Conservation (phyloP, 441 rosid species). For the Corymbia citriodora region DNA sequence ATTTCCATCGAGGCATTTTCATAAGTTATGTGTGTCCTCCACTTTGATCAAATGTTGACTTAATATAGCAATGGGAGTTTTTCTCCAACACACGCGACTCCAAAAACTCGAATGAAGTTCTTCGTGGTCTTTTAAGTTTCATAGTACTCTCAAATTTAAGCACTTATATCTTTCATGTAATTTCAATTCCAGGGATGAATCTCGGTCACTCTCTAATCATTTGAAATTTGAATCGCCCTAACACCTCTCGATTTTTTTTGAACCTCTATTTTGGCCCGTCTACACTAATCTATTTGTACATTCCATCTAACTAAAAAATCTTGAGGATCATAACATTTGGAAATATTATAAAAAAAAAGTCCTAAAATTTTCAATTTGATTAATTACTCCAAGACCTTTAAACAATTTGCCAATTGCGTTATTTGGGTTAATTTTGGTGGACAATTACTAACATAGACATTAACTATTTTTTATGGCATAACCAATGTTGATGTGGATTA, state of each 20-base stretch:
- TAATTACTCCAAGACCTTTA: background rate
- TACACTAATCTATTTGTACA: background rate
- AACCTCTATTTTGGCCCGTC: background rate
- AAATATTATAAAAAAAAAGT: background rate
- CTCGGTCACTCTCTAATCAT: background rate
- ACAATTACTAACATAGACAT: background rate
- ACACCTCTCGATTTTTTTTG: too few relatives aligned
- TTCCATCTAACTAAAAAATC: background rate
- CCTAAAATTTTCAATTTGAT: too few relatives aligned
- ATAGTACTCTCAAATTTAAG: background rate
- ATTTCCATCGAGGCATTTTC: background rate
- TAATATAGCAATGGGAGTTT: background rate
- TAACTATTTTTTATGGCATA: rapidly evolving
- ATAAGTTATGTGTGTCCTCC: background rate
- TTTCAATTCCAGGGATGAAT: background rate
- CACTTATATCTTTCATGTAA: background rate
- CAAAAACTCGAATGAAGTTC: background rate
- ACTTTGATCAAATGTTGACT: background rate
- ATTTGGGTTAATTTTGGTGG: rapidly evolving
- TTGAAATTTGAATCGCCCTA: background rate
- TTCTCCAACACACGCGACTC: too few relatives aligned
- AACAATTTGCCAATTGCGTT: background rate
- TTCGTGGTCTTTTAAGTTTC: background rate
- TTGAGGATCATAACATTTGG: background rate
- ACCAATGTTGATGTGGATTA: too few relatives aligned